Conservation (phyloP, 2,329 filamentous ascomycete species). For the Tympanopsis confertula region DNA sequence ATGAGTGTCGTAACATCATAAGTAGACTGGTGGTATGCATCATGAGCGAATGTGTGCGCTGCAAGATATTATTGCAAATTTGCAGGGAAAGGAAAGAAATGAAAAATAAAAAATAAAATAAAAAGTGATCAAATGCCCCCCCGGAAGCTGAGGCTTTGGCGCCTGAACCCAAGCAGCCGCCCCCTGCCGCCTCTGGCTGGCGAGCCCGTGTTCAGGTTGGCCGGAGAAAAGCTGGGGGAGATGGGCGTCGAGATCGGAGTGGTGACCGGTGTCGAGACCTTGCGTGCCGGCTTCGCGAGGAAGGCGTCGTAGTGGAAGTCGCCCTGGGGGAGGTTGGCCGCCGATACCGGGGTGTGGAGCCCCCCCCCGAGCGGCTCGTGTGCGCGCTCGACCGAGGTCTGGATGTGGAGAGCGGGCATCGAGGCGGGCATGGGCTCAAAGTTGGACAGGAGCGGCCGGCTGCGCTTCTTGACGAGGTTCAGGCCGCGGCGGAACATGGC, state of each 20-base stretch:
- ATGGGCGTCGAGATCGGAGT: neutral
- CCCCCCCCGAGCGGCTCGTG: neutral
- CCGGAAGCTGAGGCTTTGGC: neutral
- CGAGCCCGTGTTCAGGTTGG: no score
- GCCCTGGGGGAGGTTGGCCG: neutral
- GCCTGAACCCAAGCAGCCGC: neutral
- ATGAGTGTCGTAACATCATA: no score
- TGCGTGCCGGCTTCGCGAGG: neutral
- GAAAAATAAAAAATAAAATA: neutral
- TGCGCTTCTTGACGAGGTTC: slow-evolving; percentile 41
- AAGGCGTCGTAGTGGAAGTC: neutral
- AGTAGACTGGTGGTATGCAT: no score
- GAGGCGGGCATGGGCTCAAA: neutral
- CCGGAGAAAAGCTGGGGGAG: neutral
- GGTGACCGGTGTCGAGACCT: neutral
- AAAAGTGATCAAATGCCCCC: neutral
- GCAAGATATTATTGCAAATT: no score
- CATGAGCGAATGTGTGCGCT: no score
- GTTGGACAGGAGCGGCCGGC: slow-evolving; percentile 32
- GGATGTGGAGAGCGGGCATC: neutral
- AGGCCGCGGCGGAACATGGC: slow-evolving; percentile 36
- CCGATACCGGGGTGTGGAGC: neutral
- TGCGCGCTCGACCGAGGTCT: neutral
- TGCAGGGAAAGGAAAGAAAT: neutral
- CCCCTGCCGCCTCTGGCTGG: neutral